Percentiles rank a stretch among this genome's conserved stretches.
Evolutionary conservation across 345 rosid genomes (phyloP).

Genomic region (Gossypium mustelinum): DNA sequence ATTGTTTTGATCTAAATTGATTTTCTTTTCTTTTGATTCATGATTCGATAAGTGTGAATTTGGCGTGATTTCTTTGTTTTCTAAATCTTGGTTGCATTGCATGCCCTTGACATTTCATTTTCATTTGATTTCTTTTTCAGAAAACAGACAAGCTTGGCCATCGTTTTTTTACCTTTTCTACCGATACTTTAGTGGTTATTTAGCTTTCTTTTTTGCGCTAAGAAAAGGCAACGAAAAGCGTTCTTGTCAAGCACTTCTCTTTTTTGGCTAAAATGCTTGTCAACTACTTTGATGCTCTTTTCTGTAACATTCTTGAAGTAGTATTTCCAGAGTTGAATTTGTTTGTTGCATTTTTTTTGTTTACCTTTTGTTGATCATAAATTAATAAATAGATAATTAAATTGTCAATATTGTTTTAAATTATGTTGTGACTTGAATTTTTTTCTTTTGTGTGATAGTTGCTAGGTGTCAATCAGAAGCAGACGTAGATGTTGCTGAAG

Average conservation of each 20-base stretch:
- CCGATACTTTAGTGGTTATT: background rate
- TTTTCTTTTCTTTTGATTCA: background rate
- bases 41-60: background rate
- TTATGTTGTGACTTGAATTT: background rate
- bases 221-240: background rate
- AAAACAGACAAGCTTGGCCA: background rate
- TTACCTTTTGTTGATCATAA: background rate
- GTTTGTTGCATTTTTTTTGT: background rate
- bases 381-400: background rate
- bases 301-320: background rate
- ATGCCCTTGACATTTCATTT: background rate
- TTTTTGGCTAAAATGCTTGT: background rate
- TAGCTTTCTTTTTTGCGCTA: background rate
- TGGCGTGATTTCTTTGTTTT: background rate
- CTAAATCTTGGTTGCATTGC: conserved; percentile 7
- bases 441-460: conserved; percentile 6
- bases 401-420: background rate
- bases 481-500: conserved; percentile 40
- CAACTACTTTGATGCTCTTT: background rate
- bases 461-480: conserved; percentile 44
- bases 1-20: conserved; percentile 17
- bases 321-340: background rate
- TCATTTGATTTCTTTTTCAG: background rate
- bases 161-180: background rate
- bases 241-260: background rate